Percentiles rank a stretch among this genome's conserved stretches.
Evolutionary conservation across 805 yeast species (phyloP).

Genomic region (Saccharomycopsis synnaedendra): DNA sequence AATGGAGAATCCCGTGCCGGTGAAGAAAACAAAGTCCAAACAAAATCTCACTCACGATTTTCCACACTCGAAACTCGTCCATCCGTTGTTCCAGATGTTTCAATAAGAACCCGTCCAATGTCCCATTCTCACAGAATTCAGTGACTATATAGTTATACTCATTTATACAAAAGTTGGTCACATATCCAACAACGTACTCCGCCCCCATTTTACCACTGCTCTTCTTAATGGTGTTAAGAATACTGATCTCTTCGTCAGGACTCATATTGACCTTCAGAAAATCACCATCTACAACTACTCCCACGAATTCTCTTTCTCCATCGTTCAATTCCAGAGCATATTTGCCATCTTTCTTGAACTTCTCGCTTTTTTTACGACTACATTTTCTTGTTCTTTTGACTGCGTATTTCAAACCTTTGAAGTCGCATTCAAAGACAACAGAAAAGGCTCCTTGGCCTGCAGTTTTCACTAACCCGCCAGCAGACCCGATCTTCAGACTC

Average conservation of each 20-base stretch:
- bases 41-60: constrained; percentile 77
- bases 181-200: constrained; percentile 13
- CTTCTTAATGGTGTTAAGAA: constrained; percentile 22
- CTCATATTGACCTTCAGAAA: constrained; percentile 2
- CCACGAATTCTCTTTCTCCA: constrained; percentile 7
- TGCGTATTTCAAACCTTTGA: constrained; percentile 55
- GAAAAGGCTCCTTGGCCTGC: constrained; percentile 88
- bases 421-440: constrained; percentile 71
- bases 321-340: constrained; percentile 5
- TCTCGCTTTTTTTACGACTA: constrained; percentile 1
- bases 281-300: not conserved
- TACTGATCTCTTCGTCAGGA: constrained; percentile 25
- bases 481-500: constrained; percentile 4
- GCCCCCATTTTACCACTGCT: constrained; percentile 8
- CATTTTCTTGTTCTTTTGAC: constrained; percentile 67
- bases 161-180: constrained; percentile 11
- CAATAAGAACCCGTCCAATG: constrained; percentile 65
- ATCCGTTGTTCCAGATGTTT: constrained; percentile 46
- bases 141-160: constrained; percentile 64
- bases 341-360: constrained; percentile 3
- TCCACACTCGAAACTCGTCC: constrained; percentile 98
- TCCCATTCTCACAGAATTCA: constrained; percentile 92
- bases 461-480: constrained; percentile 32
- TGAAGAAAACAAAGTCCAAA: constrained; percentile 78
- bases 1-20: constrained; percentile 59